These are phyloP conservation scores for Macrocybe gigantea DNA, from an alignment of 768 basidiomycete species.

Conservation along the genomic window DNA sequence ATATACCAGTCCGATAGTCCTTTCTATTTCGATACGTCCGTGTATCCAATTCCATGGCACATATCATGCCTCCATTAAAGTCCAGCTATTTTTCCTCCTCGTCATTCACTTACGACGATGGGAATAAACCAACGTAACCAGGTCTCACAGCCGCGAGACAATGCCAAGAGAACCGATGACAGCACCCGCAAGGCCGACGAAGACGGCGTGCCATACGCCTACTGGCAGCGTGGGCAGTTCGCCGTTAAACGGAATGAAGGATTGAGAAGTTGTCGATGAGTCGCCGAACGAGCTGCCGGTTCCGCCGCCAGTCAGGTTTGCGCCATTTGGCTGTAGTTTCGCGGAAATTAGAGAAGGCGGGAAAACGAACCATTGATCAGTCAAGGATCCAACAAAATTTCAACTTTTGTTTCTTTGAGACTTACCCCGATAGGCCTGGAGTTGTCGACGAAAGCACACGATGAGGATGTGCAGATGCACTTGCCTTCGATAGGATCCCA, in stretches of 20 bases:
- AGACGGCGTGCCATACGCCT: conserved; percentile 27
- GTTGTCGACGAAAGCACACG: conserved; percentile 59
- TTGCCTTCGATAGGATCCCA: conserved; percentile 70
- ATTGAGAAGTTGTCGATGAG: conserved; percentile 16
- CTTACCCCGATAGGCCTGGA: conserved; percentile 62
- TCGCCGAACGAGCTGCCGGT: conserved; percentile 29
- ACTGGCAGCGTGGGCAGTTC: conserved; percentile 20
- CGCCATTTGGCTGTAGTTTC: conserved; percentile 50
- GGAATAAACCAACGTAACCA: too few relatives aligned
- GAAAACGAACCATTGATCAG: neutral
- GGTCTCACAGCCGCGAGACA: conserved; percentile 8
- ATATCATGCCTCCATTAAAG: too few relatives aligned
- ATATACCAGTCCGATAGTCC: too few relatives aligned
- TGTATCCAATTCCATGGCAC: too few relatives aligned
- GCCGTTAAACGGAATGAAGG: conserved; percentile 48
- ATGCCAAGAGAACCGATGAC: conserved; percentile 27
- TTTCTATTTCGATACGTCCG: too few relatives aligned
- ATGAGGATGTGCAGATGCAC: conserved; percentile 53
- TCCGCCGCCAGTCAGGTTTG: conserved; percentile 62
- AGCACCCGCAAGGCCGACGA: conserved; percentile 30
- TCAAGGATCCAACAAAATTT: too few relatives aligned
- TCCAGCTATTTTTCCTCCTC: too few relatives aligned
- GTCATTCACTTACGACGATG: too few relatives aligned
- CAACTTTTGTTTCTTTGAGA: neutral
- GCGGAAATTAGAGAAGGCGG: conserved; percentile 3